Conservation (phyloP, 768 basidiomycete genomes). For the Macrolepiota albuminosa region DNA sequence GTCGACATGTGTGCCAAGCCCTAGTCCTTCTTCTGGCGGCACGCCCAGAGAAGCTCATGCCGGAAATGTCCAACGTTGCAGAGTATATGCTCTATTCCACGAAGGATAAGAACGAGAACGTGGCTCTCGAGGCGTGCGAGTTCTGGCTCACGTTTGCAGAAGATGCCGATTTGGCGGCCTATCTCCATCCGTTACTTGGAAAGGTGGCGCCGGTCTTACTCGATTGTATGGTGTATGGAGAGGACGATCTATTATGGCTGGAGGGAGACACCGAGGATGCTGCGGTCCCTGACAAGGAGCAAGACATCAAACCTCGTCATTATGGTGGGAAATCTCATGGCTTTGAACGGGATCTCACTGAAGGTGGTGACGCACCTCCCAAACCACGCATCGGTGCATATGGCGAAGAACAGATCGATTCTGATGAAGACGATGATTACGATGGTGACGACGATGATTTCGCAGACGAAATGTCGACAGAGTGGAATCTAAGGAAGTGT, state of each 20-base stretch:
- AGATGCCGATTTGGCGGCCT: constrained; percentile 80
- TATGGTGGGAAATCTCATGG: constrained; percentile 85
- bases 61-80: constrained; percentile 91
- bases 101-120: constrained; percentile 95
- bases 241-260: constrained; percentile 92
- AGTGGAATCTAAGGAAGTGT: constrained; percentile 99
- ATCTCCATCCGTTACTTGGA: constrained; percentile 81
- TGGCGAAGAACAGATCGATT: constrained; percentile 77
- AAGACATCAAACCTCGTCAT: constrained; percentile 95
- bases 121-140: constrained; percentile 97
- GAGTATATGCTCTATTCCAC: constrained; percentile 99
- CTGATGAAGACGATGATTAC: constrained; percentile 86
- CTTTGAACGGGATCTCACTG: constrained; percentile 64
- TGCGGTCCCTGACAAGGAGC: constrained; percentile 86
- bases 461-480: constrained; percentile 94
- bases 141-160: constrained; percentile 99
- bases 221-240: constrained; percentile 96
- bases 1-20: constrained; percentile 93
- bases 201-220: constrained; percentile 94
- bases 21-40: constrained; percentile 90
- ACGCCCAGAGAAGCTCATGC: constrained; percentile 94
- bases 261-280: constrained; percentile 91
- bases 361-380: constrained; percentile 26
- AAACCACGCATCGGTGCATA: constrained; percentile 57
- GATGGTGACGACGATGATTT: constrained; percentile 88